A percentile compares a stretch with the other conserved stretches of the same genome.
Evolutionary conservation across 2,329 filamentous ascomycete species (phyloP).

Genomic region (Sordariomycetes sp.): DNA sequence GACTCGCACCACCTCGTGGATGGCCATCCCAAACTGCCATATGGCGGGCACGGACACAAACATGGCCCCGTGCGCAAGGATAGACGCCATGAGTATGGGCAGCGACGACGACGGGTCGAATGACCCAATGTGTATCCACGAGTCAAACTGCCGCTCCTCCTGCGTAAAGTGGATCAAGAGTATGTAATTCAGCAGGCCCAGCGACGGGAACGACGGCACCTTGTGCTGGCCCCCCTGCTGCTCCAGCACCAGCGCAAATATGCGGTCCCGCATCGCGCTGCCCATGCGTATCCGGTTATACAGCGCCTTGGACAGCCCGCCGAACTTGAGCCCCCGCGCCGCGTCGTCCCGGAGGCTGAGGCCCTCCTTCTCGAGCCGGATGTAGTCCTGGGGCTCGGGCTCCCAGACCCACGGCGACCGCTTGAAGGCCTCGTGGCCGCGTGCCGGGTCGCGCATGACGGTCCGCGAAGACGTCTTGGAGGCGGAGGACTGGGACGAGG

Average conservation of each 20-base stretch:
- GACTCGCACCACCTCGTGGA: constrained; percentile 36
- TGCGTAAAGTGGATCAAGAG: constrained; percentile 46
- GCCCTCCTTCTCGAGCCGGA: neutral
- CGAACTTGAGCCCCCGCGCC: neutral
- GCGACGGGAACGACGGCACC: constrained; percentile 47
- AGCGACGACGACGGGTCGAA: constrained; percentile 42
- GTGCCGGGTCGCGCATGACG: constrained; percentile 12
- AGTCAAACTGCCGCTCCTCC: constrained; percentile 40
- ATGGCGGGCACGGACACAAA: constrained; percentile 42
- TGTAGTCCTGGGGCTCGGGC: constrained; percentile 14
- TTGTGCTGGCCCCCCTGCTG: constrained; percentile 32
- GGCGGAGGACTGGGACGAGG: constrained; percentile 12
- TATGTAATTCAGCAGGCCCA: constrained; percentile 45
- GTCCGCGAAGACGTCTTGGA: constrained; percentile 8
- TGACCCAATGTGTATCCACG: constrained; percentile 48
- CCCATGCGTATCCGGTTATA: constrained; percentile 16
- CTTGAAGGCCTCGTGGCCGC: constrained; percentile 18
- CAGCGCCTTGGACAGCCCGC: neutral
- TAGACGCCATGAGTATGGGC: constrained; percentile 46
- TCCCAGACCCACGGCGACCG: constrained; percentile 20
- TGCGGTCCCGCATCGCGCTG: constrained; percentile 39
- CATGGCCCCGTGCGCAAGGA: constrained; percentile 46
- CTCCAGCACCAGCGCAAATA: constrained; percentile 50
- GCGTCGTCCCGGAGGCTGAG: constrained; percentile 1
- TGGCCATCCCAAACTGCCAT: constrained; percentile 44